Base-by-base conservation (phyloP, 306 rosid genomes). In the Castanea mollissima region DNA sequence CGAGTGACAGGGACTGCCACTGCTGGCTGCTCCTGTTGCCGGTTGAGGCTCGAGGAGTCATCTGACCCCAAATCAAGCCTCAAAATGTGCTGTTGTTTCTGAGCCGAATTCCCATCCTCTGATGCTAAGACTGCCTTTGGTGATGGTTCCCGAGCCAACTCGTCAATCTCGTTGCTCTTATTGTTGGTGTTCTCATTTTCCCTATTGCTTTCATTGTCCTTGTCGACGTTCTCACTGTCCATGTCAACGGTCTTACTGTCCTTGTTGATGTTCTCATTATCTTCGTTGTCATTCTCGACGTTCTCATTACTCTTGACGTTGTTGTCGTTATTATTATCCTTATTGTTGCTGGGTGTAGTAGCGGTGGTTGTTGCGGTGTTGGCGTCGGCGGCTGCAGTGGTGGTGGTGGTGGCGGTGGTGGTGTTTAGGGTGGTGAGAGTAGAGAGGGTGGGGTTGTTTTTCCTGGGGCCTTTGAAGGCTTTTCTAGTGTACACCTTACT, bases 401-500 rank as follows among this genome's bases (percentile, higher is more conserved):
- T 21, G 63, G 44, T 12, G 41, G 78, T 65, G 6, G 64, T 23
- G 60, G 25, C 55, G 1, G 74, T 2, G 59, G 76, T 63, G 49
- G 71, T 35, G 51, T 80, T 23, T 51, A 74, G 1, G 13, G 73
- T 7, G 55, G 69, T 35, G 25, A 83, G 35, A 73, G 21, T 63
- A n/a, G 71, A 57, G 5, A 51, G 55, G 52, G 81, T 46, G 83
- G 69, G 38, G 27, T 27, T 60, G 59, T 64, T 85, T 71, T 89
- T 90, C 88, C 69, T 91, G 10, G 27, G 75, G 35, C 90, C 92
- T 85, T 77, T 88, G 83, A 87, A 90, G 13, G 82, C 83, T 87
- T 85, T 94, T 57, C 97, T 87, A 12, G 89, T 90, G 74, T 94
- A 94, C 1, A 94, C 99, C 85, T 91, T 91, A 76, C 73, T 69